Base-by-base conservation (phyloP, 2,329 filamentous ascomycete genomes). In the Eutypella sp. region DNA sequence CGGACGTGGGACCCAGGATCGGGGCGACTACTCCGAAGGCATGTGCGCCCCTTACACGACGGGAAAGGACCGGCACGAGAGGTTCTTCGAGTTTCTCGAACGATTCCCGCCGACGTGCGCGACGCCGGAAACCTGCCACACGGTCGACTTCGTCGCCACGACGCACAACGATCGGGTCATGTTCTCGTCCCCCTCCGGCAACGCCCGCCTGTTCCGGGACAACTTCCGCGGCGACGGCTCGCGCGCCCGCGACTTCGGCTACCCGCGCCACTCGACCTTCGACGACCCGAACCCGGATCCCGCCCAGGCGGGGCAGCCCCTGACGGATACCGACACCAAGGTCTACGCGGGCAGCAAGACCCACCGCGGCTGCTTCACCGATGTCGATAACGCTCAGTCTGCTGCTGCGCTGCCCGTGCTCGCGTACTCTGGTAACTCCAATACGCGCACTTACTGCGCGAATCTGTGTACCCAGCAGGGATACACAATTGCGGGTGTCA, bases 1-100 rank as follows among this genome's bases (percentile, higher is more conserved):
- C 10, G 44, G 33, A 5, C 24, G 29, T 4, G 44, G 33, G 3
- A 46, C 24, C 27, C 11, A 25, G 7, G 44, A 46, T 24, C 13
- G 29, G 13, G 44, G 44, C 16, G 44, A 46, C 20, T 46, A 46
- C 29, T 39, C 44, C 4, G 44, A 46, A 38, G 39, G 36, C 11
- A 24, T 16, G 2, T 46, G 44, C 20, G 38, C 39, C 11, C 33
- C 44, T 4, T 46, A 46, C 38, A 41, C 44, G 19, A 41, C 44
- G 5, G 44, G 44, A 3, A 39, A 29, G 19, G 44, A 46, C 18
- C 37, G 44, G 10, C 33, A 46, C 22, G 44, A 46, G 29, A 16
- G 44, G 22, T 46, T 46, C 39, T 46, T 46, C 44, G 24, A 20
- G 20, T 46, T 46, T 33, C 18, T 41, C 27, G 36, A 46, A 27